These are phyloP conservation scores for Amyloporia xantha DNA, from an alignment of 768 basidiomycete genomes.

Conservation along the genomic window DNA sequence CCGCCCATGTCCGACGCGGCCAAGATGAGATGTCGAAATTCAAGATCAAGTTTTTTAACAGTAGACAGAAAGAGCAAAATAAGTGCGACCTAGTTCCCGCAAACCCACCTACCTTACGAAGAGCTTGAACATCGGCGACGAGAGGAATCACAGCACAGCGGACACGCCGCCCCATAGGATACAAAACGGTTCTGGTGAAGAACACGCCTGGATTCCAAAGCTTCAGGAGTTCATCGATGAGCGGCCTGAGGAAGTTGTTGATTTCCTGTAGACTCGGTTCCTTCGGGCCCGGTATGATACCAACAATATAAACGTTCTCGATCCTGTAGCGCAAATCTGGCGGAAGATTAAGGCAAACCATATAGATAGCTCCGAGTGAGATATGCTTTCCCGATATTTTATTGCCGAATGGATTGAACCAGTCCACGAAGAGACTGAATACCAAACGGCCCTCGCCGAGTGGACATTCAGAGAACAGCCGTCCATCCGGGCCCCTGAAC, in stretches of 20 bases:
- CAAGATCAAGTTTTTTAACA: too few relatives aligned
- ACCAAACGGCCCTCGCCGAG: too few relatives aligned
- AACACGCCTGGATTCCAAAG: constrained; percentile 29
- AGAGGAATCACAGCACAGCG: constrained; percentile 24
- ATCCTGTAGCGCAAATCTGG: constrained; percentile 13
- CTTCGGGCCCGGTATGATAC: constrained; percentile 35
- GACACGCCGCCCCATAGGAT: constrained; percentile 23
- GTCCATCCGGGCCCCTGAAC: too few relatives aligned
- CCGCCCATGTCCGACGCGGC: too few relatives aligned
- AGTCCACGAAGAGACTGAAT: too few relatives aligned
- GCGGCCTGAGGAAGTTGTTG: constrained; percentile 32
- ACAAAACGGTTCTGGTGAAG: constrained; percentile 18
- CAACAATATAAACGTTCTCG: constrained; percentile 35
- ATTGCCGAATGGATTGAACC: too few relatives aligned
- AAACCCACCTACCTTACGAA: too few relatives aligned
- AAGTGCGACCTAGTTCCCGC: too few relatives aligned
- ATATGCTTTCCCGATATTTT: constrained; percentile 7
- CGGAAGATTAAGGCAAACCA: constrained; percentile 24
- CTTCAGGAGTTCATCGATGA: constrained; percentile 30
- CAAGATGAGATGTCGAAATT: too few relatives aligned
- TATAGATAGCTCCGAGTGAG: constrained; percentile 16
- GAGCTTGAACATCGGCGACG: too few relatives aligned
- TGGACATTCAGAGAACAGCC: too few relatives aligned
- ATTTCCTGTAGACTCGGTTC: constrained; percentile 27
- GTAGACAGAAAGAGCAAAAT: too few relatives aligned